Base-by-base conservation (phyloP, 1,284 basidiomycete genomes). In the Puccinia hordei region DNA sequence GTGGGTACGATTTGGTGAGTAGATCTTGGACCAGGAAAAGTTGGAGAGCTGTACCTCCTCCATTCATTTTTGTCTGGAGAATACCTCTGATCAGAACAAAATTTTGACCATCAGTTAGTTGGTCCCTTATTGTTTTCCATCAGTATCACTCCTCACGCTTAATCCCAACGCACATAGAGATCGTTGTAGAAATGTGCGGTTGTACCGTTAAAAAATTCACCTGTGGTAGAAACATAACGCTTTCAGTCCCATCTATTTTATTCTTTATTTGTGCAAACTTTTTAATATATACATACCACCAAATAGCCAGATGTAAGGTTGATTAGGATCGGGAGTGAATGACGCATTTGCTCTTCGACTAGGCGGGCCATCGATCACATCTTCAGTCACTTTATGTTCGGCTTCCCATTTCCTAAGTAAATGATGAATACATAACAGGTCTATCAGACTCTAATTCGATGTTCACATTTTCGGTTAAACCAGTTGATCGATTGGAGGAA, bases 31-130 rank as follows among this genome's bases (percentile, higher is more conserved):
- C 92, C 92, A 0, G 93, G 94, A 82, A 91, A 92, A 0, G 90
- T 92, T 19, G 90, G 91, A 0, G 92, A 93, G 55, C 93, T 89
- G 83, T 93, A 94, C 83, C 90, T 90, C 12, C 92, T 88, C 93
- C 93, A 94, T 87, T 95, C 93, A 83, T 94, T 90, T 89, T 93
- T 94, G 49, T 93, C 92, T 0, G 92, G 92, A 0, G 90, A 88
- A 85, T 93, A 94, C 46, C 93, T 88, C 84, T 91, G 94, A 0
- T 92, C 13, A 30, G 41, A 30, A 51, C 9, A 53, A 51, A 33
- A 5, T 27, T 6, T 63, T 35, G 12, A 9, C n/a, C 59, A 3
- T 38, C 27, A 49, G 17, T 44, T 15, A 15, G 46, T 15, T 49
- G 17, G 46, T 49, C 10, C n/a, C n/a, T n/a, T n/a, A n/a, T n/a